Evolutionary conservation across 164 flowering plant species (phyloP).

Genomic region (Protea cynaroides): DNA sequence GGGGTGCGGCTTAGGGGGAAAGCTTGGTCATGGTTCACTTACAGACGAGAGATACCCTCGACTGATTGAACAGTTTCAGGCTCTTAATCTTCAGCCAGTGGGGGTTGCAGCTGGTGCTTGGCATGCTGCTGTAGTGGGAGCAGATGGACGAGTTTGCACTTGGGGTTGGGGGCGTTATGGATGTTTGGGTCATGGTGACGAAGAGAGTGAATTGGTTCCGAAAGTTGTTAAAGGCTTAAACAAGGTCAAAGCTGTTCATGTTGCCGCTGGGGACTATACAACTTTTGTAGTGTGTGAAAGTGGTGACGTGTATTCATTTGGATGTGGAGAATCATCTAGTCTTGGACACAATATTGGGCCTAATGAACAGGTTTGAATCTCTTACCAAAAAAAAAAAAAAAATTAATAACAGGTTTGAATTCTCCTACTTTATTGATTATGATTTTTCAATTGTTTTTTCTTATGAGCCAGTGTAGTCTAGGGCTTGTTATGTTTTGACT

Average conservation of each 20-base stretch:
- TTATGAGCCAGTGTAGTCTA: not conserved
- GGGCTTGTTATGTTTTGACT: too few relatives aligned
- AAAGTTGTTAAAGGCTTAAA: constrained; percentile 79
- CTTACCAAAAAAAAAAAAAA: too few relatives aligned
- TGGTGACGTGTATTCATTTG: constrained; percentile 96
- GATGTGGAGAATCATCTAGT: constrained; percentile 95
- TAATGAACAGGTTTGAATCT: constrained; percentile 68
- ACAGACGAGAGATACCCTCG: constrained; percentile 86
- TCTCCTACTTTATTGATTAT: not conserved
- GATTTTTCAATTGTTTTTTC: not conserved
- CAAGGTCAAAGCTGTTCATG: constrained; percentile 80
- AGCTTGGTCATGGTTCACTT: constrained; percentile 87
- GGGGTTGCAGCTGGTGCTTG: constrained; percentile 97
- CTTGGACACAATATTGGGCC: constrained; percentile 69
- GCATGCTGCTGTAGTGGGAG: constrained; percentile 97
- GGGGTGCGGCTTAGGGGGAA: constrained; percentile 97
- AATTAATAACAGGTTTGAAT: constrained; percentile 58
- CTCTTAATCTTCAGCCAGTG: constrained; percentile 76
- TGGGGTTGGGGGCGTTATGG: constrained; percentile 99
- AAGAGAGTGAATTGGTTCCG: constrained; percentile 83
- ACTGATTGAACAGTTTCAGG: constrained; percentile 71
- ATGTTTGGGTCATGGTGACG: constrained; percentile 96
- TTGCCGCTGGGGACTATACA: constrained; percentile 95
- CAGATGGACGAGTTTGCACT: constrained; percentile 94
- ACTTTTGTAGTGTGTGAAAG: constrained; percentile 90